These are phyloP conservation scores for Ceratobasidium sp. DNA, from an alignment of 1,284 basidiomycete species.

Conservation along the genomic window DNA sequence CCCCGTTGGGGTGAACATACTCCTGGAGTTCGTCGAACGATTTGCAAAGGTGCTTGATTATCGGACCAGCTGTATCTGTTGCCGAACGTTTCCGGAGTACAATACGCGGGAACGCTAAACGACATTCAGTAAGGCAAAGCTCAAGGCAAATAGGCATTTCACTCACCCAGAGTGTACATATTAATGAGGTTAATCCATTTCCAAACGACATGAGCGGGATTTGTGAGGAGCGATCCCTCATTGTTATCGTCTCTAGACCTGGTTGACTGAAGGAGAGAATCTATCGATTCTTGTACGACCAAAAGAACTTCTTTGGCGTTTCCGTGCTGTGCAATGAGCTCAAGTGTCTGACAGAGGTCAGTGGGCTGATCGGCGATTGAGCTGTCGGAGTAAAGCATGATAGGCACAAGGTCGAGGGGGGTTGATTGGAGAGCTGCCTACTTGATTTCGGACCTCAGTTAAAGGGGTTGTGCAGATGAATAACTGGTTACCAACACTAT, in stretches of 20 bases:
- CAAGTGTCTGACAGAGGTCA: not conserved
- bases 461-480: not conserved
- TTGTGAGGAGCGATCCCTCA: not conserved
- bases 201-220: not conserved
- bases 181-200: constrained; percentile 14
- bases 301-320: constrained; percentile 29
- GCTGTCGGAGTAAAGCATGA: not conserved
- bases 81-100: constrained; percentile 34
- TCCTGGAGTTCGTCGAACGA: not conserved
- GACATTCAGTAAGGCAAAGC: not conserved
- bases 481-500: not conserved
- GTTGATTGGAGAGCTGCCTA: constrained; percentile 20
- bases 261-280: not conserved
- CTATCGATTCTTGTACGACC: constrained; percentile 21
- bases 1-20: not conserved
- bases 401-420: constrained; percentile 19
- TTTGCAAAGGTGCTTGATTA: constrained; percentile 9
- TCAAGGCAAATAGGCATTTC: not conserved
- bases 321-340: constrained; percentile 13
- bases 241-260: not conserved
- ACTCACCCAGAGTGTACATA: constrained; percentile 16
- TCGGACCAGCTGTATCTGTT: constrained; percentile 12
- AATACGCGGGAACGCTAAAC: constrained; percentile 23
- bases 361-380: not conserved
- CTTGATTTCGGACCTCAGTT: not conserved